These are phyloP conservation scores for Cladophialophora bantiana DNA, from an alignment of 2,329 filamentous ascomycete genomes.

Conservation along the genomic window DNA sequence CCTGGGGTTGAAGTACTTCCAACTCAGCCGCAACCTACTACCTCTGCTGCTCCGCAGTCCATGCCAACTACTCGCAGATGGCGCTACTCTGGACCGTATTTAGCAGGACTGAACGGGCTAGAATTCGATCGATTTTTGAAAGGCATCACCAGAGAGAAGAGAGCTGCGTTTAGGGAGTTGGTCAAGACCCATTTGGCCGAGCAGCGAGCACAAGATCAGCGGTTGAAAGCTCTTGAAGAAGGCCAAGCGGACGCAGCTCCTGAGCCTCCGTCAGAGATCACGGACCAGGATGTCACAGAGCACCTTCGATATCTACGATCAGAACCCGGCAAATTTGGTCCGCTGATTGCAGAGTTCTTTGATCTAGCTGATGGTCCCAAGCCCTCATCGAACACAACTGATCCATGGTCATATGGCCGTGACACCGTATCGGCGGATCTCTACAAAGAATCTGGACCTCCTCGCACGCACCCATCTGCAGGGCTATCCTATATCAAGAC, in stretches of 20 bases:
- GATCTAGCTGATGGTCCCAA: slow-evolving; percentile 59
- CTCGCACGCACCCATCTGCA: slow-evolving; percentile 69
- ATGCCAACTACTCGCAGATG: slow-evolving; percentile 49
- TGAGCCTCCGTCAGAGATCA: slow-evolving; percentile 43
- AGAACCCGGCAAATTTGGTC: slow-evolving; percentile 57
- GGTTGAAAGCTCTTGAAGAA: slow-evolving; percentile 50
- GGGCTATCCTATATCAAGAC: slow-evolving; percentile 68
- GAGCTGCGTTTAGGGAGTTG: slow-evolving; percentile 44
- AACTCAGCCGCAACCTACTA: slow-evolving; percentile 7
- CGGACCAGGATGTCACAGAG: slow-evolving; percentile 55
- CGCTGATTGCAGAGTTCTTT: slow-evolving; percentile 62
- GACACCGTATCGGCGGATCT: slow-evolving; percentile 45
- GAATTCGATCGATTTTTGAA: slow-evolving; percentile 63
- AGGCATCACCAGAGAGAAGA: slow-evolving; percentile 45
- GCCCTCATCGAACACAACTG: slow-evolving; percentile 42
- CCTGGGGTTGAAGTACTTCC: slow-evolving; percentile 7
- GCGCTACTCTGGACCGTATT: slow-evolving; percentile 66
- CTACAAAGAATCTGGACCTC: slow-evolving; percentile 58
- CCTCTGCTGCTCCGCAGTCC: background rate
- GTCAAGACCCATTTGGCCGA: slow-evolving; percentile 45
- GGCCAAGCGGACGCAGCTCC: slow-evolving; percentile 47
- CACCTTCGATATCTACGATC: slow-evolving; percentile 55
- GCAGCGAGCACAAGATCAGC: slow-evolving; percentile 47
- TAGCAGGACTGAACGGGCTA: slow-evolving; percentile 62
- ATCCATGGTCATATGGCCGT: slow-evolving; percentile 38